These are phyloP conservation scores for Curvularia spicifera DNA, from an alignment of 2,329 filamentous ascomycete species.

Conservation along the genomic window DNA sequence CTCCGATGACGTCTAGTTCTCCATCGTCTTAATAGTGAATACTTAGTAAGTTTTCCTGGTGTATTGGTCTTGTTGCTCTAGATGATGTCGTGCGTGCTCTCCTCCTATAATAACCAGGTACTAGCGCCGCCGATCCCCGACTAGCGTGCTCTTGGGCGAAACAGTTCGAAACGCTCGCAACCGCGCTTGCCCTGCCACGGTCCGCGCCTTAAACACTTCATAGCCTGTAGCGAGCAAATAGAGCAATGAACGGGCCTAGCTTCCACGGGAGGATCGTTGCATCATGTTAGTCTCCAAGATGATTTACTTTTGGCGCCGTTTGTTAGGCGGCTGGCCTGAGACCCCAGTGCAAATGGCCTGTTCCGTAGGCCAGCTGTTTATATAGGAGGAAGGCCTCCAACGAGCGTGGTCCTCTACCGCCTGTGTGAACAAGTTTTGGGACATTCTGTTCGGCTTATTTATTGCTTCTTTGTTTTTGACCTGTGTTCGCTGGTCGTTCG, in stretches of 20 bases:
- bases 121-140: constrained; percentile 19
- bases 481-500: constrained; percentile 44
- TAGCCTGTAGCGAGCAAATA: constrained; percentile 23
- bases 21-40: background rate
- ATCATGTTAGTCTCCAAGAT: constrained; percentile 24
- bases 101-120: constrained; percentile 11
- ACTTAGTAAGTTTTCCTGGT: constrained; percentile 1
- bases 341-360: constrained; percentile 28
- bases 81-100: background rate
- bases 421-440: constrained; percentile 30
- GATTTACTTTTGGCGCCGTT: constrained; percentile 20
- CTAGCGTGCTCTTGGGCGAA: constrained; percentile 33
- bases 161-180: constrained; percentile 36
- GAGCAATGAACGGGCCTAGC: constrained; percentile 17
- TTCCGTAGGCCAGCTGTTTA: constrained; percentile 30
- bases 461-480: constrained; percentile 30
- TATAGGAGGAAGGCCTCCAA: constrained; percentile 24
- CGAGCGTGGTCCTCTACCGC: constrained; percentile 19
- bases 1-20: background rate
- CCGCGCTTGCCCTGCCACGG: constrained; percentile 27
- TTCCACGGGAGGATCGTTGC: constrained; percentile 24
- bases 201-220: constrained; percentile 20
- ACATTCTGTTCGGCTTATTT: constrained; percentile 26
- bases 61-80: background rate
- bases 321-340: constrained; percentile 20